Evolutionary conservation across 305 asterid genomes (phyloP), one percentile per base, ranked within the genome.

Genomic region (Striga hermonthica): DNA sequence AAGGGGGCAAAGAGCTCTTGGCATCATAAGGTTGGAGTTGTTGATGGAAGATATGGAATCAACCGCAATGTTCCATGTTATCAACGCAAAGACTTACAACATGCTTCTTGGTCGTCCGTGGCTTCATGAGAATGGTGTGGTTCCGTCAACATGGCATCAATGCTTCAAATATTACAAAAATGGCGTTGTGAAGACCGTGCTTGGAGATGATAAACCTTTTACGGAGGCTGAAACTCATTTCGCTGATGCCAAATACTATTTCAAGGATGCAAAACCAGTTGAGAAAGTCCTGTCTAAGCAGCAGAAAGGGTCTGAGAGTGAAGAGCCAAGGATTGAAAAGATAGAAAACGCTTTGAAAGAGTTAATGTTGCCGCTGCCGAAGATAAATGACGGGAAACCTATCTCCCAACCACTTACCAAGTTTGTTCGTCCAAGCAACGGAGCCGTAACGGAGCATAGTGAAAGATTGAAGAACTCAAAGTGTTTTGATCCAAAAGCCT

Each of bases 1-100:
- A 54, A 22, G 28, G 56, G 28, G 56, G 28, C 28, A 49, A 49
- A 49, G 31, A 28, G 56, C 28, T 49, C 56, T 54, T 4, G 59
- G 12, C 38, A 54, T 16, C n/a, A 7, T 54, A 54, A 16, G 38
- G 9, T 5, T 54, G 9, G 9, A 16, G 9, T 54, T 54, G n/a
- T 22, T 54, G n/a, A 54, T 54, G 37, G 59, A 8, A 15, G 37
- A 54, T 6, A 54, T 54, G 59, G 4, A 11, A 4, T 54, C 38
- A 7, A 54, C 4, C 3, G 38, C 38, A 6, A 4, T 15, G 34
- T 54, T 54, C 28, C 59, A 54, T 54, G 59, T 54, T 3, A 54
- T 54, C 7, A 4, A 54, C 28, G 57, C 35, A 1, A 52, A 13
- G 7, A 52, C 57, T n/a, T 52, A 52, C 13, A 14, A 16, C 1